Evolutionary conservation across 345 rosid genomes (phyloP), one percentile per base, ranked within the genome.

Genomic region (Eucalyptus leucophloia): DNA sequence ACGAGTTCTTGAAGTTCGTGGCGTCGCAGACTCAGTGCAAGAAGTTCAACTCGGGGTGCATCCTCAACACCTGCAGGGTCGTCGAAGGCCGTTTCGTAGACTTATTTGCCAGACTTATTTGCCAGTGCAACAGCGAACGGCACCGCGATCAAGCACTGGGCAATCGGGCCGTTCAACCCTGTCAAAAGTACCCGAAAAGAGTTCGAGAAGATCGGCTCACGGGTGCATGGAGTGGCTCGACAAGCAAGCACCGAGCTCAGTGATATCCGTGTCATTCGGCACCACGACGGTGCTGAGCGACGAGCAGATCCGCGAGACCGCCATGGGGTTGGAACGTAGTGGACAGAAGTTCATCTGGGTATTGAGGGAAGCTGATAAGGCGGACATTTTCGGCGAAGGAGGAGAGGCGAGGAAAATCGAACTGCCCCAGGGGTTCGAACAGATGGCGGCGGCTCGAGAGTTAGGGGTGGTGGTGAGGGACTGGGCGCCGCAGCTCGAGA

Each of bases 401-500:
- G 89, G 60, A 32, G 89, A 89, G 42, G 88, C 82, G 28, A 90
- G 90, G 90, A 91, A 58, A 32, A 89, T 49, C 8, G 89, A 89
- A 30, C 92, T 94, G 7, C 95, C 95, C 21, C 54, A 88, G 44
- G 94, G 93, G 88, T 95, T 89, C 65, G 94, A 93, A 89, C 90
- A 93, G 80, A 92, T 91, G 17, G 87, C 91, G 12, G 87, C 91
- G 88, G 21, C 30, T 6, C 56, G 47, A 45, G 97, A 92, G 3
- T 49, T 23, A 37, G 97, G 97, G 7, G 7, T 94, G 23, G 87
- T 94, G 53, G 90, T 93, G 53, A 90, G 96, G 88, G 96, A 94
- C 14, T 95, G 97, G 97, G 95, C 92, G 10, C 96, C 95, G 0
- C 97, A 95, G 60, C 90, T 94, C 4, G 96, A 94, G 89, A 94